Evolutionary conservation across 2,329 filamentous ascomycete species (phyloP), one percentile per base, ranked within the genome.

Genomic region (Colletotrichum kahawae): DNA sequence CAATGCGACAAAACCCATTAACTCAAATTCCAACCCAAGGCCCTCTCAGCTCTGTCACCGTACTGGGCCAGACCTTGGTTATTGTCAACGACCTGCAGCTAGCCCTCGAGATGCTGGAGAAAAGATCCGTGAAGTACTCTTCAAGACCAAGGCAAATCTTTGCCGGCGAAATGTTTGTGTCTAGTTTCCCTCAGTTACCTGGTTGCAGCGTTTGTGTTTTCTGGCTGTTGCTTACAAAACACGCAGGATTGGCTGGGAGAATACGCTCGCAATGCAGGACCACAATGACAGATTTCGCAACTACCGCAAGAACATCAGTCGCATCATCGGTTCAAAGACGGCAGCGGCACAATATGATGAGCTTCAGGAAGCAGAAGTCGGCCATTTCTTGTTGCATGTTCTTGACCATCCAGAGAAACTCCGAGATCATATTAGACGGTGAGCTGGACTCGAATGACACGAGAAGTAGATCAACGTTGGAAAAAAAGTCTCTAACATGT

Each of bases 271-370:
- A 71, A 85, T 21, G 78, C 48, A 80, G 27, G 79, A 79, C 14
- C 85, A 88, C 67, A 83, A 83, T 12, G 79, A 82, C 16, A 82
- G 79, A 7, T 84, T 86, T 24, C 82, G 82, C 33, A 80, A 80
- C 4, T 83, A 88, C 62, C 87, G 89, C 13, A 90, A 87, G 78
- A 82, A 86, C 12, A 83, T 88, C 54, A 81, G 83, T 31, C 82
- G 83, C n/a, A 81, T 86, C 14, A 80, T 90, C 7, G 88, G 89
- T 1, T 85, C 87, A 1, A 86, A 85, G 43, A 70, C 77, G 0
- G 77, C 82, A 0, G 82, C 86, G 1, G 74, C 83, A 1, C 83
- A 84, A 24, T 89, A 86, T 72, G 79, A 86, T 43, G 36, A 73
- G 0, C 43, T 88, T 1, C 86, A 89, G 72, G 86, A 90, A 56